A percentile compares a stretch with the other conserved stretches of the same genome.
phyloP scores from a whole-genome alignment of 345 rosid genomes.

The Acer yangbiense region DNA sequence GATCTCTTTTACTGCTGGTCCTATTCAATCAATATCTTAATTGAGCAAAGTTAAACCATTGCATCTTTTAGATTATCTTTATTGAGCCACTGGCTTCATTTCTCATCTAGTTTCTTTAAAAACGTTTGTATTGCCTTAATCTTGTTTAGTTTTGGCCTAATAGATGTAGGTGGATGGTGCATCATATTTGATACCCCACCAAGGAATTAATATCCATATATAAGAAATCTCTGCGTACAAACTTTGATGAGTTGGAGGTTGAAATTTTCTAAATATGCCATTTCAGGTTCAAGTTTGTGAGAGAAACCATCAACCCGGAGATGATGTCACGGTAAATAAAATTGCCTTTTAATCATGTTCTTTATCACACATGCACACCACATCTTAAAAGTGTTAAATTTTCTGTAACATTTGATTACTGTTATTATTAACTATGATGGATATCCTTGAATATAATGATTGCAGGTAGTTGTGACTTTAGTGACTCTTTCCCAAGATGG shows the following conservation, averaged over 20 bases:
- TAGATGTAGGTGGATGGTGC: not conserved
- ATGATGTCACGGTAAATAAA: conserved; percentile 73
- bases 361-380: not conserved
- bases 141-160: not conserved
- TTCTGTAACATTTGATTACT: conserved; percentile 6
- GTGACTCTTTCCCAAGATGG: conserved; percentile 83
- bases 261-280: conserved; percentile 17
- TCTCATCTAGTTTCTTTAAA: not conserved
- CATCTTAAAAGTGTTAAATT: not conserved
- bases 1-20: not conserved
- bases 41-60: not conserved
- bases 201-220: conserved; percentile 1
- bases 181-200: not conserved
- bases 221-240: not conserved
- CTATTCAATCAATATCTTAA: not conserved
- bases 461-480: conserved; percentile 73
- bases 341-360: conserved; percentile 10
- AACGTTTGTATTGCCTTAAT: not conserved
- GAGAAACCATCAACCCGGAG: conserved; percentile 96
- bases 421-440: not conserved
- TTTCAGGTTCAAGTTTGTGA: conserved; percentile 92
- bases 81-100: not conserved
- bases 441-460: conserved; percentile 26
- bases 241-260: conserved; percentile 10
- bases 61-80: not conserved